Percentiles rank a stretch among this genome's conserved stretches.
Conservation (phyloP, 352 stramenopile species). For the Pythium periplocum region DNA sequence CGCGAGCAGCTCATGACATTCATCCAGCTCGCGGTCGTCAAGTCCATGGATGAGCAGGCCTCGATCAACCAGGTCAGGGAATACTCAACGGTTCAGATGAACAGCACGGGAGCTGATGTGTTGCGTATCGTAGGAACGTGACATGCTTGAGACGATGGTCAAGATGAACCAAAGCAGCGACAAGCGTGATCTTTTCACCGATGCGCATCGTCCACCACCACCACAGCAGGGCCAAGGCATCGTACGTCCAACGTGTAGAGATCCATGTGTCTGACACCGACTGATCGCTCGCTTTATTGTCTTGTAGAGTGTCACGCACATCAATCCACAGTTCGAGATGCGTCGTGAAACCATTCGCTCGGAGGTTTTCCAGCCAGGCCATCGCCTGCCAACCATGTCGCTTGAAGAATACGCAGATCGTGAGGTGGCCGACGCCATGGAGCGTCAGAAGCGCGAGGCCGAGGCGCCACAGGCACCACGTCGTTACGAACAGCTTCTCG, state of each 20-base stretch:
- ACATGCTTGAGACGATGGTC: constrained; percentile 86
- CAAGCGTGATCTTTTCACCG: constrained; percentile 65
- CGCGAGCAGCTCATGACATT: constrained; percentile 80
- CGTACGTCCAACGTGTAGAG: constrained; percentile 27
- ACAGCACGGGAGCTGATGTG: not conserved
- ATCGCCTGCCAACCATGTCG: constrained; percentile 95
- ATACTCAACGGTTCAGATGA: not conserved
- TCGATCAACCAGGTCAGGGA: constrained; percentile 53
- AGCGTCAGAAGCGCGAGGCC: constrained; percentile 68
- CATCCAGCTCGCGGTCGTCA: constrained; percentile 68
- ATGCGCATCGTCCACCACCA: constrained; percentile 52
- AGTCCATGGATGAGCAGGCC: constrained; percentile 73
- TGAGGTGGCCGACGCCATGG: constrained; percentile 85
- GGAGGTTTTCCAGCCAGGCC: constrained; percentile 93
- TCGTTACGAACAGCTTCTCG: constrained; percentile 92
- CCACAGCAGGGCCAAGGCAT: constrained; percentile 68
- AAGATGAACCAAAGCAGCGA: constrained; percentile 64
- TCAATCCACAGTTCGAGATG: constrained; percentile 85
- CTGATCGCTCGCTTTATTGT: constrained; percentile 2
- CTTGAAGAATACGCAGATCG: constrained; percentile 91
- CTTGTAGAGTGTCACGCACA: constrained; percentile 71
- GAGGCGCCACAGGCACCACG: constrained; percentile 51
- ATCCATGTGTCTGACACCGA: no score
- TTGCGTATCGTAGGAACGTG: constrained; percentile 33
- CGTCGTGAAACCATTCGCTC: constrained; percentile 81